Conservation (phyloP, 2,329 filamentous ascomycete species). For the Pestalotiopsis sp. region DNA sequence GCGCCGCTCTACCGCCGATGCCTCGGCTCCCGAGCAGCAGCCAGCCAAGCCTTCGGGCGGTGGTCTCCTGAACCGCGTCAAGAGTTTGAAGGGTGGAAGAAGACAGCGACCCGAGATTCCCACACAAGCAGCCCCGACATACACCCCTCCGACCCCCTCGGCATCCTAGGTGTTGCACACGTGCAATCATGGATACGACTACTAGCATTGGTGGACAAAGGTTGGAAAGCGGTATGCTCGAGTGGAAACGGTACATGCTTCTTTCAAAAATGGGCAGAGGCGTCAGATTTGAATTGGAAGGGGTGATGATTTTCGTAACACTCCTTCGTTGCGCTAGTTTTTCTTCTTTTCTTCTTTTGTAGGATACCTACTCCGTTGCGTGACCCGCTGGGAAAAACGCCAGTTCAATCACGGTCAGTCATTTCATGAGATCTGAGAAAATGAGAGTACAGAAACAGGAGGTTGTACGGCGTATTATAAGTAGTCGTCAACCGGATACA, state of each 20-base stretch:
- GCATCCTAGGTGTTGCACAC: not conserved
- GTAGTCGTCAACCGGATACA: not conserved
- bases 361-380: conserved; percentile 14
- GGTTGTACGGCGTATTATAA: not conserved
- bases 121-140: conserved; percentile 18
- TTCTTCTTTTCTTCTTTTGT: conserved; percentile 14
- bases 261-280: not conserved
- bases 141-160: conserved; percentile 19
- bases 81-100: conserved; percentile 76
- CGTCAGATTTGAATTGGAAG: not conserved
- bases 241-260: not conserved
- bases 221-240: not conserved
- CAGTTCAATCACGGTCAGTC: not conserved
- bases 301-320: not conserved
- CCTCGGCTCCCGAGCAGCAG: conserved; percentile 30
- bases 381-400: not conserved
- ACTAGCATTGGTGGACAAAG: not conserved
- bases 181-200: not conserved
- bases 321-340: conserved; percentile 3
- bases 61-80: conserved; percentile 77
- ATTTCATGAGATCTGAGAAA: conserved; percentile 7
- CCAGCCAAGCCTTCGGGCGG: conserved; percentile 37
- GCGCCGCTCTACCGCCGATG: conserved; percentile 66
- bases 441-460: not conserved
- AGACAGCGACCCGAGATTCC: conserved; percentile 44